Evolutionary conservation across 1,139 yeast species (phyloP).

Genomic region (Yamadazyma taylorii): DNA sequence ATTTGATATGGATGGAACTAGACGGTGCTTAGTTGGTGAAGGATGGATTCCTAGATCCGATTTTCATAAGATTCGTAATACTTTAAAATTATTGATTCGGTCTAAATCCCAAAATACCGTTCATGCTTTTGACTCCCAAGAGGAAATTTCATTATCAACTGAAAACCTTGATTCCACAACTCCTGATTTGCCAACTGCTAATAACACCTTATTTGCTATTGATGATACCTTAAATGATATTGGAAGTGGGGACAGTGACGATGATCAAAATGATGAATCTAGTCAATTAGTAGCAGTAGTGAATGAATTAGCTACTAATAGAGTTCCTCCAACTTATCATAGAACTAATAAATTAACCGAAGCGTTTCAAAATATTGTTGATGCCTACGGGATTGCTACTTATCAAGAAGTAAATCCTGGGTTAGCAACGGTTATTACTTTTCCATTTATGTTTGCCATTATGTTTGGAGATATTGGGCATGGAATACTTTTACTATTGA

Average conservation of each 20-base stretch:
- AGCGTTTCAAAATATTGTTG: constrained; percentile 91
- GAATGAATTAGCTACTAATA: constrained; percentile 75
- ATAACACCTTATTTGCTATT: constrained; percentile 52
- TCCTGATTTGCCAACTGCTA: constrained; percentile 2
- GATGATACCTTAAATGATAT: constrained; percentile 30
- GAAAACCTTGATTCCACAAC: constrained; percentile 9
- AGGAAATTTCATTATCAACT: constrained; percentile 22
- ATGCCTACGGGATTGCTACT: constrained; percentile 92
- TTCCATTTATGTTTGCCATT: constrained; percentile 98
- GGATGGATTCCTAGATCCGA: constrained; percentile 81
- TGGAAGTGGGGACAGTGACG: constrained; percentile 18
- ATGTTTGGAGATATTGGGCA: constrained; percentile 99
- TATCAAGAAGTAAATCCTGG: constrained; percentile 97
- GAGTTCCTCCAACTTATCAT: constrained; percentile 92
- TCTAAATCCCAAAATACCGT: constrained; percentile 21
- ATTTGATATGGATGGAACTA: constrained; percentile 79
- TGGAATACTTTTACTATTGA: constrained; percentile 76
- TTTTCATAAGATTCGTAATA: constrained; percentile 23
- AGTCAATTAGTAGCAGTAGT: constrained; percentile 55
- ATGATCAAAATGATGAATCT: constrained; percentile 27
- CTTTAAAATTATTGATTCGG: constrained; percentile 27
- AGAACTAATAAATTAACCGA: constrained; percentile 87
- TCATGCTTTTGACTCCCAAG: constrained; percentile 17
- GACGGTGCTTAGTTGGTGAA: constrained; percentile 92
- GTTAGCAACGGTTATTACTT: constrained; percentile 88